Conservation (phyloP, 345 rosid species). For the Sonneratia caseolaris region DNA sequence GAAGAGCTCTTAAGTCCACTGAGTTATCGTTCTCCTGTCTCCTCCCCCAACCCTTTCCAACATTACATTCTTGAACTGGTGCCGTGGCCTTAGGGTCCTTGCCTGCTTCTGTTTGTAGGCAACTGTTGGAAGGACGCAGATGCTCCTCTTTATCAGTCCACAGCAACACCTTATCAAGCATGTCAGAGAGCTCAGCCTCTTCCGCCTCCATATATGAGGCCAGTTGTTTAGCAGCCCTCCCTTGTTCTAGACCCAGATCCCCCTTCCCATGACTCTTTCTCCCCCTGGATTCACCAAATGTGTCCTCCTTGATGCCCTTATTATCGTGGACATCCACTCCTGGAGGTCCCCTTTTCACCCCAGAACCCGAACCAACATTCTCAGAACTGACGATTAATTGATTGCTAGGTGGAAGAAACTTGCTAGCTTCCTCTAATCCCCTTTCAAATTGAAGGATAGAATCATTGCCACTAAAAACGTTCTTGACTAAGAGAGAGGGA, state of each 20-base stretch:
- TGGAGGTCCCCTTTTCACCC: conserved; percentile 8
- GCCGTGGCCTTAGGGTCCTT: conserved; percentile 7
- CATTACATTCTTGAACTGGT: background rate
- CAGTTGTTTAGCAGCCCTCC: conserved; percentile 47
- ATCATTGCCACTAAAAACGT: conserved; percentile 41
- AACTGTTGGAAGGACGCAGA: background rate
- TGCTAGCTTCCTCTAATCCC: conserved; percentile 80
- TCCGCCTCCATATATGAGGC: conserved; percentile 30
- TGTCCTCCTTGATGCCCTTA: conserved; percentile 21
- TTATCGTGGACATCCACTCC: background rate
- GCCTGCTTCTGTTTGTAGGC: conserved; percentile 10
- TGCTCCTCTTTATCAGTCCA: conserved; percentile 18
- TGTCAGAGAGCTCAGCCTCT: conserved; percentile 42
- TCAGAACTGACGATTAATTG: conserved; percentile 34
- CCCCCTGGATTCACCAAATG: conserved; percentile 12
- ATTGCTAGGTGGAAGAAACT: conserved; percentile 57
- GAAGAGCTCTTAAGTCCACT: conserved; percentile 36
- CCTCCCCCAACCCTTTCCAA: conserved; percentile 15
- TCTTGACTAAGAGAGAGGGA: conserved; percentile 22
- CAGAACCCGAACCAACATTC: conserved; percentile 7
- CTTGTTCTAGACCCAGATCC: conserved; percentile 36
- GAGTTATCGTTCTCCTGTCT: conserved; percentile 14
- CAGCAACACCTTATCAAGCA: conserved; percentile 63
- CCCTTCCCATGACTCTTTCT: conserved; percentile 45
- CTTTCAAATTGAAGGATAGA: conserved; percentile 59